Evolutionary conservation across 208 protist genomes (phyloP).

Genomic region (Acanthamoeba polyphaga): DNA sequence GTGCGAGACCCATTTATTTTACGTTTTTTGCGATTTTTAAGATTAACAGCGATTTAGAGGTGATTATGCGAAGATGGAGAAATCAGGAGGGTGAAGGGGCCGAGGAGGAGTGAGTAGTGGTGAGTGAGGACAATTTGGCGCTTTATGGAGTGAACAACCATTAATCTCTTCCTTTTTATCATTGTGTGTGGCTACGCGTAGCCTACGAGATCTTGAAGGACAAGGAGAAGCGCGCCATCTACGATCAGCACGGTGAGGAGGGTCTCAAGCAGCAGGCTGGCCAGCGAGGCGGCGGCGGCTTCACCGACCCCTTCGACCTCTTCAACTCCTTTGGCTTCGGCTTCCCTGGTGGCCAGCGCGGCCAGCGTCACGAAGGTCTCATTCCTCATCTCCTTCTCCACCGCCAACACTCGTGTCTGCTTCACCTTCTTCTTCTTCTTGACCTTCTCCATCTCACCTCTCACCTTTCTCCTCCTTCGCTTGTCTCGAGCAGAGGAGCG

Average conservation of each 20-base stretch:
- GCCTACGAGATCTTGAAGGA: slow-evolving; percentile 90
- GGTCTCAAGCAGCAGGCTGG: slow-evolving; percentile 85
- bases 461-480: not conserved
- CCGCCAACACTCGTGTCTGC: not conserved
- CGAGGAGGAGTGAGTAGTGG: not conserved
- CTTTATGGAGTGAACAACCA: not conserved
- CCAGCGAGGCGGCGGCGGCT: slow-evolving; percentile 88
- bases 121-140: not conserved
- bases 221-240: slow-evolving; percentile 84
- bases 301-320: slow-evolving; percentile 77
- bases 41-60: not conserved
- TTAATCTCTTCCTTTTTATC: not conserved
- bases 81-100: too few relatives aligned
- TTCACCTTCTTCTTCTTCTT: not conserved
- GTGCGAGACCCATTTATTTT: slow-evolving; percentile 3
- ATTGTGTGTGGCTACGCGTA: slow-evolving; percentile 16
- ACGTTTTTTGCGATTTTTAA: not conserved
- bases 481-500: slow-evolving; percentile 7
- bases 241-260: slow-evolving; percentile 89
- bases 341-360: slow-evolving; percentile 51
- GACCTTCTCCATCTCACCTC: not conserved
- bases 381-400: not conserved
- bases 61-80: not conserved
- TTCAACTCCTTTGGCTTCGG: slow-evolving; percentile 76
- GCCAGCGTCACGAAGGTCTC: not conserved